Conservation (phyloP, 2,329 filamentous ascomycete species). For the Sarocladiaceae sp. region DNA sequence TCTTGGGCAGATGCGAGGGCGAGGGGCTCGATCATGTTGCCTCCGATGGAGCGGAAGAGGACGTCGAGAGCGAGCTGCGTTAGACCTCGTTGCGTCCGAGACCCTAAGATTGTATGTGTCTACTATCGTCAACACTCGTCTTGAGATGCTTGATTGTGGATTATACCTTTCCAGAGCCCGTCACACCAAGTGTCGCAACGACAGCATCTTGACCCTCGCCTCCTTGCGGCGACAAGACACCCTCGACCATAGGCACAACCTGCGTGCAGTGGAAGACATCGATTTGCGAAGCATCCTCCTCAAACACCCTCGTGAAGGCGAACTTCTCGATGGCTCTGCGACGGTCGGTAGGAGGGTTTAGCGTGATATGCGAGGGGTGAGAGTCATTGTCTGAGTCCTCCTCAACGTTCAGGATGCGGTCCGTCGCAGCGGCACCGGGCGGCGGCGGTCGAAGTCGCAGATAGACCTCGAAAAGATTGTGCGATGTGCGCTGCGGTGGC, state of each 20-base stretch:
- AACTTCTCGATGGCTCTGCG: conserved; percentile 90
- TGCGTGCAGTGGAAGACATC: conserved; percentile 82
- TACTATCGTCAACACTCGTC: conserved; percentile 29
- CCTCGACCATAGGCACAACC: conserved; percentile 71
- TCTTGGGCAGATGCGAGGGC: conserved; percentile 60
- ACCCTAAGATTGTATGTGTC: conserved; percentile 95
- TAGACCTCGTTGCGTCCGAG: conserved; percentile 77
- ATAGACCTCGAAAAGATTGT: conserved; percentile 83
- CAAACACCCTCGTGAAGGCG: conserved; percentile 89
- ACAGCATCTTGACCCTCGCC: conserved; percentile 83
- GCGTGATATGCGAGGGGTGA: conserved; percentile 63
- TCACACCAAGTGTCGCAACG: conserved; percentile 87
- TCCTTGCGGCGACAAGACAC: conserved; percentile 69
- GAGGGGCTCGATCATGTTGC: conserved; percentile 62
- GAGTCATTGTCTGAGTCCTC: conserved; percentile 24
- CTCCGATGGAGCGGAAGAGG: conserved; percentile 75
- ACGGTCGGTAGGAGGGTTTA: conserved; percentile 79
- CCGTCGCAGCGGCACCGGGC: conserved; percentile 36
- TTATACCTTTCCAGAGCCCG: conserved; percentile 87
- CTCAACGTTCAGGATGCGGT: conserved; percentile 80
- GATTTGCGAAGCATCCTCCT: conserved; percentile 78
- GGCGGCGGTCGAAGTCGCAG: conserved; percentile 73
- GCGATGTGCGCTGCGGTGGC: conserved; percentile 17
- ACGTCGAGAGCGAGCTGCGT: conserved; percentile 90
- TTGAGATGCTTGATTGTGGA: neutral